Conservation (phyloP, 305 asterid species). For the Fraxinus nigra region DNA sequence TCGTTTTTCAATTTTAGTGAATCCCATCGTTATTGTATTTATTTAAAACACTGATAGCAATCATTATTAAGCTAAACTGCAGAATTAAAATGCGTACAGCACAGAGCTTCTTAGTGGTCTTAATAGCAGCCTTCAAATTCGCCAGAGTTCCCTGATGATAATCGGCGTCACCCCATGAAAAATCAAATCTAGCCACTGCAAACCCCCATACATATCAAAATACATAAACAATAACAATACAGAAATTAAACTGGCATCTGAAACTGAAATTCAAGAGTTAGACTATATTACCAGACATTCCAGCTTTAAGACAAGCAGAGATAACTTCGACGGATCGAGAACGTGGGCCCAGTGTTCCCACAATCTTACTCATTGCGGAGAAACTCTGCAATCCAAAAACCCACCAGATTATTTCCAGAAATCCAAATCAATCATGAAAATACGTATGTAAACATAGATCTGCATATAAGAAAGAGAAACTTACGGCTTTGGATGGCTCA, state of each 20-base stretch:
- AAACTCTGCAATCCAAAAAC: constrained; percentile 44
- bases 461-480: constrained; percentile 4
- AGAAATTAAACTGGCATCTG: neutral
- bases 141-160: constrained; percentile 90
- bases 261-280: neutral
- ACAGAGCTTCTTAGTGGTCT: constrained; percentile 71
- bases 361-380: constrained; percentile 94
- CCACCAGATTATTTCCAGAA: neutral
- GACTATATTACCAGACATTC: constrained; percentile 71
- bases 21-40: neutral
- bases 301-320: constrained; percentile 76
- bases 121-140: constrained; percentile 77
- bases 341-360: constrained; percentile 92
- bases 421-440: neutral
- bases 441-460: constrained; percentile 16
- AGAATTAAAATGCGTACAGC: constrained; percentile 56
- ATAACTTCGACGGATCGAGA: constrained; percentile 81
- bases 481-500: constrained; percentile 81
- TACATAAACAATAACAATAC: neutral
- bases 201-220: neutral
- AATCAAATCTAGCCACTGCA: constrained; percentile 89
- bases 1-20: neutral
- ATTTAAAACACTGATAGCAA: neutral
- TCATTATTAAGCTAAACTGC: neutral
- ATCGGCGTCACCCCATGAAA: constrained; percentile 84